Evolutionary conservation across 768 basidiomycete species (phyloP).

Genomic region (Coprinopsis sp.): DNA sequence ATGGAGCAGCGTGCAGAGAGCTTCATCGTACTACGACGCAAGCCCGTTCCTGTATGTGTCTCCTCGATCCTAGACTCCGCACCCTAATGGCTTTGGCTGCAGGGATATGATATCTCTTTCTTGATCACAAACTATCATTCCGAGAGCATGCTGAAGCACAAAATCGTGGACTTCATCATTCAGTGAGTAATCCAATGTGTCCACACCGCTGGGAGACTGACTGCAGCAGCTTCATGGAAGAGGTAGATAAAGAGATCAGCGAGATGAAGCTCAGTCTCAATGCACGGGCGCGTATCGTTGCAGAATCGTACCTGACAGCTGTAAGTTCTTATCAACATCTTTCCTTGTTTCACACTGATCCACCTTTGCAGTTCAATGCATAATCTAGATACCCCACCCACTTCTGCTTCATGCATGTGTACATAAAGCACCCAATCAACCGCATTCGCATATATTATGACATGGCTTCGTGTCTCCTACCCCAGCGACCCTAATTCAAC

Average conservation of each 20-base stretch:
- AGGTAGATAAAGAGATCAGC: constrained; percentile 98
- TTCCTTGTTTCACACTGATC: constrained; percentile 5
- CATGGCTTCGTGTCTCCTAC: no score
- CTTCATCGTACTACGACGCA: constrained; percentile 93
- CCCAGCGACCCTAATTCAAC: no score
- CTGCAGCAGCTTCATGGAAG: constrained; percentile 84
- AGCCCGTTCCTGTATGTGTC: constrained; percentile 74
- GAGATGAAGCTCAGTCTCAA: constrained; percentile 99
- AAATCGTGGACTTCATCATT: constrained; percentile 99
- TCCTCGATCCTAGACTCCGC: neutral
- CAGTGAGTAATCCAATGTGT: constrained; percentile 52
- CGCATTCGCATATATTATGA: no score
- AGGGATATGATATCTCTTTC: constrained; percentile 99
- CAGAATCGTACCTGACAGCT: constrained; percentile 92
- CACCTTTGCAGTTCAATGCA: constrained; percentile 32
- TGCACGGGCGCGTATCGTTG: constrained; percentile 93
- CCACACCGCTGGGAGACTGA: constrained; percentile 3
- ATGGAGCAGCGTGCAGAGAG: constrained; percentile 99
- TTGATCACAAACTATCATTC: constrained; percentile 95
- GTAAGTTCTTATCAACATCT: constrained; percentile 40
- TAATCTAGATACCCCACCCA: no score
- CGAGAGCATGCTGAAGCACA: constrained; percentile 99
- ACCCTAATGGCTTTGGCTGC: constrained; percentile 3
- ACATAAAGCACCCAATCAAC: constrained; percentile 5
- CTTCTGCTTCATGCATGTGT: constrained; percentile 8